Conservation (phyloP, 352 stramenopile species). For the Pythium utonaiense region DNA sequence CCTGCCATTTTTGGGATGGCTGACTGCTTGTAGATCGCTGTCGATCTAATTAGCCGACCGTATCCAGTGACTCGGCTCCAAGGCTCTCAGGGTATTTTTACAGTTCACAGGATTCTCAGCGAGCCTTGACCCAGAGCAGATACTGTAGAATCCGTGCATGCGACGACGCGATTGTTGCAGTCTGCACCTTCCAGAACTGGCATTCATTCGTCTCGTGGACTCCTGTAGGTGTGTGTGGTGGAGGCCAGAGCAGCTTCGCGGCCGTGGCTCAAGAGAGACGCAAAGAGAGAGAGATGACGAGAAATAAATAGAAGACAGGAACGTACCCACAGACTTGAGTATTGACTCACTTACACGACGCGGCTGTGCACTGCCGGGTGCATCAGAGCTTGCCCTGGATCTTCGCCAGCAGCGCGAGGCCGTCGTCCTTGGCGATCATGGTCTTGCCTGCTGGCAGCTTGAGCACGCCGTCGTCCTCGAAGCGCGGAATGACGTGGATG, state of each 20-base stretch:
- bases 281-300: not conserved
- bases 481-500: constrained; percentile 80
- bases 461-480: constrained; percentile 54
- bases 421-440: constrained; percentile 71
- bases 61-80: not conserved
- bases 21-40: not conserved
- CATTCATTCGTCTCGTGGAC: not conserved
- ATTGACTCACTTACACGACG: not conserved
- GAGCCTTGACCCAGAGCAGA: not conserved
- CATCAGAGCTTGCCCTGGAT: constrained; percentile 72
- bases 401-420: constrained; percentile 52
- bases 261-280: not conserved
- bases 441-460: constrained; percentile 40
- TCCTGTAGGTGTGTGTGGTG: no score
- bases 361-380: not conserved
- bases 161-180: not conserved
- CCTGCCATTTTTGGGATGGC: not conserved
- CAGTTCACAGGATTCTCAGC: not conserved
- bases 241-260: no score
- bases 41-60: not conserved
- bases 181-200: not conserved
- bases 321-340: not conserved
- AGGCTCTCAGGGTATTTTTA: not conserved
- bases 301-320: not conserved
- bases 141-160: not conserved